Evolutionary conservation across 768 basidiomycete genomes (phyloP).

Genomic region (Kwoniella dendrophila): DNA sequence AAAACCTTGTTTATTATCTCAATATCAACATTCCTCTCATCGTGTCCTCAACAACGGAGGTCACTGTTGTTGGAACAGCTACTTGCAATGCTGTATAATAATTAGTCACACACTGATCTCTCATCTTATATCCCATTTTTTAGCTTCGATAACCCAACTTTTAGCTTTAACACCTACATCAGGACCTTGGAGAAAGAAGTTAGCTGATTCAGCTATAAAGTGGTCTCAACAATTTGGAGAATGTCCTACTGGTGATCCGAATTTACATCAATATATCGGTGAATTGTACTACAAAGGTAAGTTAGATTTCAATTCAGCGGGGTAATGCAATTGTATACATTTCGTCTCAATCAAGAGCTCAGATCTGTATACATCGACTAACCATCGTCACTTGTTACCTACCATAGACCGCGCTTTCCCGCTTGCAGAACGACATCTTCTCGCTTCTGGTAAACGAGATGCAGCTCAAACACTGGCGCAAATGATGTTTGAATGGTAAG

Average conservation of each 20-base stretch:
- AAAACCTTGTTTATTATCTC: no score
- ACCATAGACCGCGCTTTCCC: constrained; percentile 71
- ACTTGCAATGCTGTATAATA: no score
- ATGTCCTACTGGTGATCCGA: constrained; percentile 85
- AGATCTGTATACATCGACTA: not conserved
- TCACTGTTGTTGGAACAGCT: no score
- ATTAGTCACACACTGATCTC: no score
- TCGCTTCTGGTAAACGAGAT: constrained; percentile 84
- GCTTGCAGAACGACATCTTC: constrained; percentile 75
- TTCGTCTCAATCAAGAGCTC: no score
- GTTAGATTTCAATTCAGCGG: not conserved
- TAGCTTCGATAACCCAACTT: constrained; percentile 86
- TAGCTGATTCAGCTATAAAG: constrained; percentile 78
- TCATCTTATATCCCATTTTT: not conserved
- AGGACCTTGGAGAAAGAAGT: constrained; percentile 86
- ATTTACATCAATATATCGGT: constrained; percentile 85
- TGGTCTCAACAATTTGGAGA: constrained; percentile 80
- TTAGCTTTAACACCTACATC: constrained; percentile 78
- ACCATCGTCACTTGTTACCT: not conserved
- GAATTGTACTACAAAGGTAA: constrained; percentile 63
- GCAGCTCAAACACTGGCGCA: constrained; percentile 83
- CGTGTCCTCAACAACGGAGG: no score
- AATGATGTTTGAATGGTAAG: constrained; percentile 79
- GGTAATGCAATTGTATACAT: not conserved
- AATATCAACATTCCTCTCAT: no score